Evolutionary conservation across 2,329 filamentous ascomycete genomes (phyloP), one percentile per base, ranked within the genome.

Genomic region (Sporothrix dimorphospora): DNA sequence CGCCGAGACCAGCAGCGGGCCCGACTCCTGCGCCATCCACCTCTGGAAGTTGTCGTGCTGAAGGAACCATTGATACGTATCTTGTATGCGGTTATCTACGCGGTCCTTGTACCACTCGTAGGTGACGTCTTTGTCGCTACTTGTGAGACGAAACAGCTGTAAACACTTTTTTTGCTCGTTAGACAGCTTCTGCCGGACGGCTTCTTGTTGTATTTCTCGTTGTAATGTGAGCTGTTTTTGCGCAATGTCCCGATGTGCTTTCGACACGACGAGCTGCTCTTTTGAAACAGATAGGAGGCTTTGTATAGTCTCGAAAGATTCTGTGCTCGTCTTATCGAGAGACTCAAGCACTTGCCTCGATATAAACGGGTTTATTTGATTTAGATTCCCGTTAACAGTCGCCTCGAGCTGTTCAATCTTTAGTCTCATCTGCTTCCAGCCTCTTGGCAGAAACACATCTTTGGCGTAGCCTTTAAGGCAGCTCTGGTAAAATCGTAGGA

Each of bases 401-500:
- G 8, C 66, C 27, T 73, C 73, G 16, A 57, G 61, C 12, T 1
- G 24, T 30, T 74, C n/a, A 16, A 76, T 72, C 5, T 71, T 27
- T 16, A 51, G 19, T 30, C n/a, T n/a, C 75, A 74, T 76, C 42
- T 71, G 53, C 12, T 75, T 65, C 78, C 78, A 79, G 61, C 73
- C 72, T n/a, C 74, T 72, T 3, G 53, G 69, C 21, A 40, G n/a
- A 68, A 78, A 1, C 24, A 73, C 34, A 40, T 78, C 78, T 1
- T 74, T 34, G 0, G 40, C 40, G 42, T 74, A 74, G 5, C 57
- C 72, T 27, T 19, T 55, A 9, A 74, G 14, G 30, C 66, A 21
- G 38, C 57, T 75, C 24, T 69, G 73, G 69, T 78, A 79, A 71
- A 81, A 80, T 47, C 80, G 74, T 6, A 82, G 65, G n/a, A 80